Conservation (phyloP, 306 rosid genomes). For the Inga laurina region DNA sequence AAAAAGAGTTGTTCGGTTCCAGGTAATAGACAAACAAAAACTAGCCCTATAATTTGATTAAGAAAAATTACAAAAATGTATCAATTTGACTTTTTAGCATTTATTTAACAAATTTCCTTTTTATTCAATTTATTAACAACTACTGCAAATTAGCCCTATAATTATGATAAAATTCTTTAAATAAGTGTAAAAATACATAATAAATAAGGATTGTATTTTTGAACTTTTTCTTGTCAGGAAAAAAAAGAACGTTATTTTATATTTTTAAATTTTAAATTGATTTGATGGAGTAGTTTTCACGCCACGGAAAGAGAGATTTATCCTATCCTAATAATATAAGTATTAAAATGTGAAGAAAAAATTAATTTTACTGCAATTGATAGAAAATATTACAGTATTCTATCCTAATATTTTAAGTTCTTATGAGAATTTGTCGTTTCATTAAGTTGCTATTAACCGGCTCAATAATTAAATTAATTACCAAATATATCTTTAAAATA, state of each 20-base stretch:
- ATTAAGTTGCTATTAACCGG: not conserved
- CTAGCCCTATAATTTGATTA: too few relatives aligned
- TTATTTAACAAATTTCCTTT: too few relatives aligned
- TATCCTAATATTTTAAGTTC: not conserved
- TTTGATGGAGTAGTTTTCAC: not conserved
- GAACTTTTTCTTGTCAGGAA: not conserved
- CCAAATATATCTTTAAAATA: not conserved
- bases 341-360: not conserved
- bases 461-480: not conserved
- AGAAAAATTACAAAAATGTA: too few relatives aligned
- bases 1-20: too few relatives aligned
- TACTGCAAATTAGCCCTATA: too few relatives aligned
- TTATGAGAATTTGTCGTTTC: not conserved
- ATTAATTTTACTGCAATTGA: not conserved
- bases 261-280: not conserved
- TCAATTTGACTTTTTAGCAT: too few relatives aligned
- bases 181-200: too few relatives aligned
- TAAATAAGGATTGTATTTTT: too few relatives aligned
- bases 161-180: too few relatives aligned
- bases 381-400: not conserved
- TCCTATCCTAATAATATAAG: not conserved
- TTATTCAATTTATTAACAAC: too few relatives aligned
- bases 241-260: too few relatives aligned
- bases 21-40: too few relatives aligned
- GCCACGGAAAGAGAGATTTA: not conserved